Conservation (phyloP, 2,329 filamentous ascomycete species). For the Talaromyces islandicus region DNA sequence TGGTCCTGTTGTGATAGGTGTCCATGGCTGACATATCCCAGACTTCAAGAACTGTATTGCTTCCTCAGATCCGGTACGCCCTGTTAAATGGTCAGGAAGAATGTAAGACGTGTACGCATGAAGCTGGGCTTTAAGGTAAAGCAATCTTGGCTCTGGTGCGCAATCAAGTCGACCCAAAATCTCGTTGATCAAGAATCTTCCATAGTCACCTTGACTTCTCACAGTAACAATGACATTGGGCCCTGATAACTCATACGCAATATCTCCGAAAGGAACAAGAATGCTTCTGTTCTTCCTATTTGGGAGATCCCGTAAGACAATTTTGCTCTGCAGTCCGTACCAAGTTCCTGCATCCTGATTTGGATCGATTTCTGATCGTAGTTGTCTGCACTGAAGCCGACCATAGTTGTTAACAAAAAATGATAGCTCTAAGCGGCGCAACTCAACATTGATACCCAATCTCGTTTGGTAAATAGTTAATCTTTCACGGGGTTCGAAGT, state of each 20-base stretch:
- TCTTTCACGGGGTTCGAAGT: constrained; percentile 42
- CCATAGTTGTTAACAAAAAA: constrained; percentile 46
- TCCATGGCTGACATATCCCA: constrained; percentile 48
- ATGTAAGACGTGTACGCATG: constrained; percentile 57
- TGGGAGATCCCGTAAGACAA: constrained; percentile 48
- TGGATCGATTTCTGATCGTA: constrained; percentile 48
- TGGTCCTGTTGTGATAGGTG: constrained; percentile 17
- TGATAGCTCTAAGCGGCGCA: constrained; percentile 47
- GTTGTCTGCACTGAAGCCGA: constrained; percentile 44
- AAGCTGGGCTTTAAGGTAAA: constrained; percentile 53
- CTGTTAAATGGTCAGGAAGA: constrained; percentile 53
- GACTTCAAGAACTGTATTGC: constrained; percentile 47
- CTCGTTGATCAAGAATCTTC: constrained; percentile 49
- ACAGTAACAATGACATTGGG: constrained; percentile 41
- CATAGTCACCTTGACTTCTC: constrained; percentile 34
- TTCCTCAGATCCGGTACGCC: constrained; percentile 57
- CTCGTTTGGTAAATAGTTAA: constrained; percentile 45
- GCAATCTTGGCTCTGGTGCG: constrained; percentile 48
- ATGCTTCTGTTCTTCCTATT: constrained; percentile 44
- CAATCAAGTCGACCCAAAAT: constrained; percentile 53
- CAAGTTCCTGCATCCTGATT: constrained; percentile 56
- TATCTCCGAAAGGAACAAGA: constrained; percentile 46
- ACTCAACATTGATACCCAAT: constrained; percentile 38
- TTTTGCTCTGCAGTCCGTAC: constrained; percentile 54
- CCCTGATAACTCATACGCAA: constrained; percentile 23